A percentile compares a stretch with the other conserved stretches of the same genome.
Evolutionary conservation across 805 yeast species (phyloP).

Genomic region (Pichia phayaonensis): DNA sequence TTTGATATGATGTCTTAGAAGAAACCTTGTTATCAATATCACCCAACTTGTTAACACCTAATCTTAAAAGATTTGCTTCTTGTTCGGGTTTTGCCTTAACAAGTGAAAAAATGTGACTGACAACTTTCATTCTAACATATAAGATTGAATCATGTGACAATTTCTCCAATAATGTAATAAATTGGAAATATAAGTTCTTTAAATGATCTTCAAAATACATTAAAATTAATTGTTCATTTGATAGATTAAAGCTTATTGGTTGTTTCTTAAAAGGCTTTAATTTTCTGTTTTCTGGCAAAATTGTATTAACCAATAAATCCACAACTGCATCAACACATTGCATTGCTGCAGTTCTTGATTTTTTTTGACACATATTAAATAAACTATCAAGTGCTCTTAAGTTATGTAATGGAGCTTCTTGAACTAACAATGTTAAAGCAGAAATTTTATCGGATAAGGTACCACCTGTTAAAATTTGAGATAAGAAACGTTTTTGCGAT

Average conservation of each 20-base stretch:
- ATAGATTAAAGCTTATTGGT: conserved; percentile 38
- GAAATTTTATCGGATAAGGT: conserved; percentile 92
- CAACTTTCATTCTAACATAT: conserved; percentile 73
- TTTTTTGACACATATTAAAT: conserved; percentile 74
- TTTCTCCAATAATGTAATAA: conserved; percentile 69
- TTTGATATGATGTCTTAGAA: conserved; percentile 75
- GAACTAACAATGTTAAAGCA: conserved; percentile 84
- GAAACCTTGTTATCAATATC: conserved; percentile 87
- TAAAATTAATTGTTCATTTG: conserved; percentile 54
- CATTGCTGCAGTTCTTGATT: conserved; percentile 86
- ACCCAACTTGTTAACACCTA: conserved; percentile 92
- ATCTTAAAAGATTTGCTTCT: conserved; percentile 79
- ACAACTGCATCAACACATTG: conserved; percentile 85
- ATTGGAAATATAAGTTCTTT: conserved; percentile 66
- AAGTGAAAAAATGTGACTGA: conserved; percentile 71
- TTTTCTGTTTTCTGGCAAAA: conserved; percentile 83
- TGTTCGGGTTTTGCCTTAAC: conserved; percentile 89
- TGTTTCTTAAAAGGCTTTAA: conserved; percentile 74
- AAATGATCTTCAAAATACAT: conserved; percentile 87
- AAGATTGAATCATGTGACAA: conserved; percentile 87
- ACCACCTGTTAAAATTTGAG: conserved; percentile 86
- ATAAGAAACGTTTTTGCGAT: conserved; percentile 79
- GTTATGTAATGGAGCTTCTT: conserved; percentile 92
- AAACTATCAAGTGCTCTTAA: conserved; percentile 75
- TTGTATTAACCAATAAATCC: conserved; percentile 78